Conservation (phyloP, 139 green algal genomes). For the Closterium sp. region DNA sequence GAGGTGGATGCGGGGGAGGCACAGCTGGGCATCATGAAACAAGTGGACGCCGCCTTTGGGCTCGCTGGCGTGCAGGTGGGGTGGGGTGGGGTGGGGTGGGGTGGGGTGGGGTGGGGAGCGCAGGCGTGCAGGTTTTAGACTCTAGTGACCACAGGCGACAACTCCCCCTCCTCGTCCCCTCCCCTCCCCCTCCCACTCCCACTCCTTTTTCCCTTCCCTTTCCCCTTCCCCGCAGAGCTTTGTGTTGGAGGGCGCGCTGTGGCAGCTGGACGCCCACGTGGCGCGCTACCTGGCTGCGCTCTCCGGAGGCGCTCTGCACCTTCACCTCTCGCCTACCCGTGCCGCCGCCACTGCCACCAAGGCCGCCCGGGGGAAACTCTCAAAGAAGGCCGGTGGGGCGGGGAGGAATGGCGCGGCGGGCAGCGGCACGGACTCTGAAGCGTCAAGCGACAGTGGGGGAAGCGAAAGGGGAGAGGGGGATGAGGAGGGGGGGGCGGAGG, state of each 20-base stretch:
- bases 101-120: neutral
- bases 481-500: neutral
- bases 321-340: constrained; percentile 20
- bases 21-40: constrained; percentile 4
- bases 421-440: neutral
- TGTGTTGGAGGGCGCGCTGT: constrained; percentile 39
- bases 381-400: neutral
- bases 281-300: constrained; percentile 15
- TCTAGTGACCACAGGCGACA: too few relatives aligned
- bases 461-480: constrained; percentile 5
- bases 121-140: neutral
- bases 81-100: neutral
- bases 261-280: constrained; percentile 34
- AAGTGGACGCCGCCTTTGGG: constrained; percentile 38
- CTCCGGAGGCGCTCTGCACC: constrained; percentile 16
- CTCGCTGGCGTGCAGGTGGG: constrained; percentile 40
- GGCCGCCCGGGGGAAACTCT: neutral
- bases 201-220: too few relatives aligned
- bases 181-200: too few relatives aligned
- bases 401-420: neutral
- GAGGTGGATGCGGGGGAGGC: constrained; percentile 6
- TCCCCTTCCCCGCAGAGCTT: constrained; percentile 25
- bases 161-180: too few relatives aligned
- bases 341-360: neutral
- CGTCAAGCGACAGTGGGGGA: neutral